Evolutionary conservation across 2,329 filamentous ascomycete species (phyloP).

Genomic region (Colletotrichum sp.): DNA sequence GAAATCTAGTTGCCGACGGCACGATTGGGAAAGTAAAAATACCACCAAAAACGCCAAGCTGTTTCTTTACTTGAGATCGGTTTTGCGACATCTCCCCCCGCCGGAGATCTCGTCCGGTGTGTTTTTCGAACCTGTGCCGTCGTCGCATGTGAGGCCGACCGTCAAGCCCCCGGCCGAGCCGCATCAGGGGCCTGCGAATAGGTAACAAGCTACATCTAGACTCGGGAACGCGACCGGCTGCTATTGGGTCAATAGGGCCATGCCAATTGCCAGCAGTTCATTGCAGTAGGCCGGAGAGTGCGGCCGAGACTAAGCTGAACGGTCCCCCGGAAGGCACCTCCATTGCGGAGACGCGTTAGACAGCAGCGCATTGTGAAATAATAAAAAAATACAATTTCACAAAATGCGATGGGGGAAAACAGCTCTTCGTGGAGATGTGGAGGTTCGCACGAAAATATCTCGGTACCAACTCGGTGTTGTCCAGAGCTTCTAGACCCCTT

Average conservation of each 20-base stretch:
- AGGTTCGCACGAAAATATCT: not conserved
- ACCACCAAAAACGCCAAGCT: not conserved
- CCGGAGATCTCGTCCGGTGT: not conserved
- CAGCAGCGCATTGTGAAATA: not conserved
- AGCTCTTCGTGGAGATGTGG: not conserved
- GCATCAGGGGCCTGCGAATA: not conserved
- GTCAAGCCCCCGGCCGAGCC: not conserved
- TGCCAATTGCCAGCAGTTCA: not conserved
- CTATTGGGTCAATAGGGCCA: not conserved
- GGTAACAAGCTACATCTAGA: not conserved
- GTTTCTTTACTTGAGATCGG: not conserved
- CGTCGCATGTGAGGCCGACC: not conserved
- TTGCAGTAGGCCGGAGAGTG: not conserved
- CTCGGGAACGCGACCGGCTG: not conserved
- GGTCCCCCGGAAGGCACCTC: not conserved
- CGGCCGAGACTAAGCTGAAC: not conserved
- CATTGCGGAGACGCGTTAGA: not conserved
- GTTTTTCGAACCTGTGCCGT: not conserved
- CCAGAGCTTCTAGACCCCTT: not conserved
- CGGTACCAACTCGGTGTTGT: constrained; percentile 9
- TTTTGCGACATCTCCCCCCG: not conserved
- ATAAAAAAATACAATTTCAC: not conserved
- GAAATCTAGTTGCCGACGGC: not conserved
- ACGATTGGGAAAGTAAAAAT: not conserved
- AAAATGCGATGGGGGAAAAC: too few relatives aligned